A percentile compares a stretch with the other conserved stretches of the same genome.
These are phyloP conservation scores for Fraxinus sp. DNA, from an alignment of 305 asterid genomes.

Conservation along the genomic window DNA sequence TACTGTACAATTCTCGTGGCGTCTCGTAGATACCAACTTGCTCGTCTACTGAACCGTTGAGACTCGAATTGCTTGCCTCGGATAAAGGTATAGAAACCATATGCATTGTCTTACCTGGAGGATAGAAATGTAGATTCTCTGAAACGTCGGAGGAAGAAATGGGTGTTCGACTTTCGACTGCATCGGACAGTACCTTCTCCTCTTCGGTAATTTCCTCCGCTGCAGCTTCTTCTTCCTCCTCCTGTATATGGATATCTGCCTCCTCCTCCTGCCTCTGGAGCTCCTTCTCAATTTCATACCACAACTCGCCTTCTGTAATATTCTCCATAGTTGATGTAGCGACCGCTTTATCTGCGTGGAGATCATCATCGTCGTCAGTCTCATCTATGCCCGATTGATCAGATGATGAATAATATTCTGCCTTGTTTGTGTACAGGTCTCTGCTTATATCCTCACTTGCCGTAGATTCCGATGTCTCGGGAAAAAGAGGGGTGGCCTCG, in stretches of 20 bases:
- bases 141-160: conserved; percentile 61
- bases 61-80: conserved; percentile 33
- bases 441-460: conserved; percentile 34
- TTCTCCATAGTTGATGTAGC: conserved; percentile 45
- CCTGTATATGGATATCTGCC: conserved; percentile 45
- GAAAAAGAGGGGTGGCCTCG: conserved; percentile 43
- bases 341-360: conserved; percentile 36
- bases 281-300: conserved; percentile 79
- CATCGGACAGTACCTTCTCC: conserved; percentile 54
- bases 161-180: conserved; percentile 57
- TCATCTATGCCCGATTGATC: conserved; percentile 47
- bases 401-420: conserved; percentile 51
- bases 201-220: conserved; percentile 72
- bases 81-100: conserved; percentile 52
- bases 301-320: conserved; percentile 67
- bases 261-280: conserved; percentile 58
- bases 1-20: conserved; percentile 71
- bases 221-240: conserved; percentile 51
- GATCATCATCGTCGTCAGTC: conserved; percentile 72
- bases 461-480: conserved; percentile 48
- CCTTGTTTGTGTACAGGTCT: conserved; percentile 32
- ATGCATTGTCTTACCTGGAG: conserved; percentile 85
- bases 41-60: conserved; percentile 37
- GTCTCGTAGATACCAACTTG: conserved; percentile 70
- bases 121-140: conserved; percentile 64